Evolutionary conservation across 345 rosid species (phyloP).

Genomic region (Ceriops decandra): DNA sequence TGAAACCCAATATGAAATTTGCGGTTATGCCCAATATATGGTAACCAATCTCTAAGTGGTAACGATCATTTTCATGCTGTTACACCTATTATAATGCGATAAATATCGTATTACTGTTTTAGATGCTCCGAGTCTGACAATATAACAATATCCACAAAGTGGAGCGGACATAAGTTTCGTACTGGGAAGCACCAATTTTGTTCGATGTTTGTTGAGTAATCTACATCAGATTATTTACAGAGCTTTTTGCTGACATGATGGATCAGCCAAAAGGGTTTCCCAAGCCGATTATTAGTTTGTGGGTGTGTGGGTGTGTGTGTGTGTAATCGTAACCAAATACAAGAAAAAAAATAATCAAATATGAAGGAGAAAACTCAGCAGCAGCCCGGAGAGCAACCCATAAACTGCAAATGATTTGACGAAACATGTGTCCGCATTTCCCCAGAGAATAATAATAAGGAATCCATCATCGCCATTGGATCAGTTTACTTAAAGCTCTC

Average conservation of each 20-base stretch:
- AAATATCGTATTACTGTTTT: neutral
- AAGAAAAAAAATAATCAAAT: neutral
- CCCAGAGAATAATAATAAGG: constrained; percentile 21
- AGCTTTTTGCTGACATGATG: constrained; percentile 60
- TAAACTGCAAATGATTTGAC: constrained; percentile 33
- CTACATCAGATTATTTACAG: constrained; percentile 19
- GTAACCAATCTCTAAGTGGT: too few species aligned
- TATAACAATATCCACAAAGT: neutral
- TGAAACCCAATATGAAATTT: too few species aligned
- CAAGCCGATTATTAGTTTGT: constrained; percentile 63
- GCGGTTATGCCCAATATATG: too few species aligned
- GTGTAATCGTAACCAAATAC: neutral
- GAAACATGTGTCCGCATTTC: constrained; percentile 25
- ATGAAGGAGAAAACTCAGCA: constrained; percentile 15
- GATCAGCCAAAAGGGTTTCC: constrained; percentile 37
- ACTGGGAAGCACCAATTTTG: constrained; percentile 17
- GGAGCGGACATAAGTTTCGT: neutral
- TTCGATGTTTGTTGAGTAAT: constrained; percentile 35
- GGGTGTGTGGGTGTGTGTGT: too few species aligned
- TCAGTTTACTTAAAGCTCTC: constrained; percentile 8
- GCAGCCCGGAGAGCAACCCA: constrained; percentile 30
- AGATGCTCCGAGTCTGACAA: neutral
- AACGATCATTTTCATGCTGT: too few species aligned
- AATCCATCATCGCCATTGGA: constrained; percentile 30
- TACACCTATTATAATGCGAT: too few species aligned